phyloP scores from a whole-genome alignment of 192 early-diverging fungal species.

The Coemansia erecta region DNA sequence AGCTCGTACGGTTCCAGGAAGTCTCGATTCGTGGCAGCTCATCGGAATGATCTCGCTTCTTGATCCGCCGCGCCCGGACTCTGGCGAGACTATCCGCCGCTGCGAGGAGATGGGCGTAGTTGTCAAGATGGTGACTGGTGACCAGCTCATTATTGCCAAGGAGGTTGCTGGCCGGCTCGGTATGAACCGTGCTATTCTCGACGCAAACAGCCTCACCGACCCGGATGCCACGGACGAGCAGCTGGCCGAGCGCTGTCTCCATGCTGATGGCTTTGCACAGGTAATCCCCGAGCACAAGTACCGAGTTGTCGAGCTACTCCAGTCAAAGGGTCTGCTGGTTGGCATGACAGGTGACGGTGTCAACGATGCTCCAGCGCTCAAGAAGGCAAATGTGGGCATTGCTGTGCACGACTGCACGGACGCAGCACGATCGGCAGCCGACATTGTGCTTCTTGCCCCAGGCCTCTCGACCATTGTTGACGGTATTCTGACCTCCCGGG shows the following conservation, averaged over 20 bases:
- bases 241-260: slow-evolving; percentile 77
- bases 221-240: slow-evolving; percentile 73
- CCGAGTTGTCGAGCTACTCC: slow-evolving; percentile 92
- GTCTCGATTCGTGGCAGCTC: slow-evolving; percentile 68
- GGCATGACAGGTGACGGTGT: slow-evolving; percentile 98
- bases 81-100: slow-evolving; percentile 78
- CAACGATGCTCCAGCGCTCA: slow-evolving; percentile 96
- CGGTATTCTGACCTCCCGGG: slow-evolving; percentile 83
- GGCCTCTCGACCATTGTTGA: slow-evolving; percentile 92
- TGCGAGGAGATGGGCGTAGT: slow-evolving; percentile 85
- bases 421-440: slow-evolving; percentile 91
- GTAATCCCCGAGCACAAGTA: slow-evolving; percentile 99
- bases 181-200: slow-evolving; percentile 88
- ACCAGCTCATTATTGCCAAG: slow-evolving; percentile 93
- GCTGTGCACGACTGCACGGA: slow-evolving; percentile 95
- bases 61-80: slow-evolving; percentile 89
- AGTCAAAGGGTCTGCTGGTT: slow-evolving; percentile 79
- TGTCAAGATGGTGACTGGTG: slow-evolving; percentile 97
- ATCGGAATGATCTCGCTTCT: slow-evolving; percentile 90
- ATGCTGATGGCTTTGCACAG: slow-evolving; percentile 94
- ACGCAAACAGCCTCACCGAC: slow-evolving; percentile 83
- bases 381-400: slow-evolving; percentile 97
- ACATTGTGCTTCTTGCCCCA: slow-evolving; percentile 89
- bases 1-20: slow-evolving; percentile 70
- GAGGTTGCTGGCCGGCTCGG: slow-evolving; percentile 88